Evolutionary conservation across 768 basidiomycete genomes (phyloP).

Genomic region (Tricholoma sp.): DNA sequence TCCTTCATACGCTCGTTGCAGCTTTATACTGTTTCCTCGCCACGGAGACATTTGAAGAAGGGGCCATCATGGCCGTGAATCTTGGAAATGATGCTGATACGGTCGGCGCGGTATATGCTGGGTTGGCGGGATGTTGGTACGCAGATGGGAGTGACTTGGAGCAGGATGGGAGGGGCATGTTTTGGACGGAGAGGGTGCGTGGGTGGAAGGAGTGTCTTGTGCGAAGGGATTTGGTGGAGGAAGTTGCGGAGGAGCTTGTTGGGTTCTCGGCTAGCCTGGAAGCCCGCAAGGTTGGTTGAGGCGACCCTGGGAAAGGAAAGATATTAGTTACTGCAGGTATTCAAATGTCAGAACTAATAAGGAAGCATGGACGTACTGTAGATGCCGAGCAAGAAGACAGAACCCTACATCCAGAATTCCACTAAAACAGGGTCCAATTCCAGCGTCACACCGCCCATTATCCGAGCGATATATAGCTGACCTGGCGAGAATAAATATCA

Average conservation of each 20-base stretch:
- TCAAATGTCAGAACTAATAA: neutral
- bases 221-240: conserved; percentile 28
- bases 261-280: conserved; percentile 12
- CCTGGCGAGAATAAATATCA: neutral
- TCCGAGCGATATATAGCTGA: neutral
- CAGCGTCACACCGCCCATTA: neutral
- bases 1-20: conserved; percentile 34
- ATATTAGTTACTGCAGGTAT: neutral
- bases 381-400: neutral
- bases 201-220: conserved; percentile 31
- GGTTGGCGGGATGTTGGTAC: conserved; percentile 41
- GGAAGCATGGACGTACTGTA: neutral
- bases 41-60: conserved; percentile 38
- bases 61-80: conserved; percentile 41
- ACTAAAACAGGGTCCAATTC: neutral
- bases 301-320: neutral
- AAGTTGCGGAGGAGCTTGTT: conserved; percentile 32
- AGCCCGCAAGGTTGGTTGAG: neutral
- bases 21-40: conserved; percentile 43
- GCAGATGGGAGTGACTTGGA: conserved; percentile 21
- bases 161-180: conserved; percentile 16
- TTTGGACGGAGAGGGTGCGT: conserved; percentile 34
- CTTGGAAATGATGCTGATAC: conserved; percentile 42
- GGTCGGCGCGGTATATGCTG: conserved; percentile 41
- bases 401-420: neutral